A percentile compares a stretch with the other conserved stretches of the same genome.
Conservation (phyloP, 768 basidiomycete genomes). For the Paxillus rubicundulus region DNA sequence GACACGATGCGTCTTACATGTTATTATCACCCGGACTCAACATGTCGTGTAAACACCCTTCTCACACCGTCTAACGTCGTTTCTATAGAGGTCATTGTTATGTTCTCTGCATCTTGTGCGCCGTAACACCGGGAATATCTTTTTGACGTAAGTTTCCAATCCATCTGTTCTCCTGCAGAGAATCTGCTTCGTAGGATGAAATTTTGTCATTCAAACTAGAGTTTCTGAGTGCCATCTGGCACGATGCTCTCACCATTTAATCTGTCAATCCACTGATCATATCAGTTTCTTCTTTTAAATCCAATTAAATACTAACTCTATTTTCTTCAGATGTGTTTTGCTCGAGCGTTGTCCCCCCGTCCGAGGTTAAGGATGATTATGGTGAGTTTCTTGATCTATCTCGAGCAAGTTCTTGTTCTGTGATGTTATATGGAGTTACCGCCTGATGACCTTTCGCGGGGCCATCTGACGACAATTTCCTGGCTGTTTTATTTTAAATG, state of each 20-base stretch:
- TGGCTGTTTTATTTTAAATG: constrained; percentile 67
- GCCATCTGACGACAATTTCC: constrained; percentile 67
- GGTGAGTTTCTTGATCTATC: constrained; percentile 6
- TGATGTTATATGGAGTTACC: constrained; percentile 71
- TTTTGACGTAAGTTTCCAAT: constrained; percentile 15
- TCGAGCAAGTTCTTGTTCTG: background rate
- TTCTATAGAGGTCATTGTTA: constrained; percentile 7
- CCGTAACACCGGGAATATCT: too few relatives aligned
- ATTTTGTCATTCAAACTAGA: constrained; percentile 81
- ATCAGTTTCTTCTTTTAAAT: background rate
- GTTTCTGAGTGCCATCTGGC: constrained; percentile 74
- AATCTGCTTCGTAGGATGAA: constrained; percentile 47
- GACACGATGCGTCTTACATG: constrained; percentile 60
- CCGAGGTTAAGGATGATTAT: background rate
- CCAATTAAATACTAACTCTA: constrained; percentile 1
- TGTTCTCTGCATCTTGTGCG: background rate
- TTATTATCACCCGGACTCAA: constrained; percentile 94
- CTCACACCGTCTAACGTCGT: constrained; percentile 6
- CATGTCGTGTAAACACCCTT: constrained; percentile 5
- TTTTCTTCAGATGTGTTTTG: constrained; percentile 3
- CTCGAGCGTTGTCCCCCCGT: background rate
- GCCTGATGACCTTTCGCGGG: constrained; percentile 55
- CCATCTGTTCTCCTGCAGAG: constrained; percentile 1
- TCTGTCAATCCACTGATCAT: constrained; percentile 65
- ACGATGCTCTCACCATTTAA: constrained; percentile 63